Conservation (phyloP, 106 monocot species). For the Allium cepa region DNA sequence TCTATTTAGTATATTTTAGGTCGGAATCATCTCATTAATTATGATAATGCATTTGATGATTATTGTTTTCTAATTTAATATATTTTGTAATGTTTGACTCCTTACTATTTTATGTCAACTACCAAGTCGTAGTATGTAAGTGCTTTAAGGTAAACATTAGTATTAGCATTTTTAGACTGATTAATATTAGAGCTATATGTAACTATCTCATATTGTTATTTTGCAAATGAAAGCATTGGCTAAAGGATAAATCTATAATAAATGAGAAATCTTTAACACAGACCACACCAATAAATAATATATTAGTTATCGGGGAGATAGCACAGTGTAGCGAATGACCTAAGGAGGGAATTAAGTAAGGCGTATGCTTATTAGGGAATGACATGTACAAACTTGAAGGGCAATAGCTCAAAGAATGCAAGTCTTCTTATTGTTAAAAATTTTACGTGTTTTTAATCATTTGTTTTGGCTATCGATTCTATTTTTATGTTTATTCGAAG, state of each 20-base stretch:
- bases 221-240: no score
- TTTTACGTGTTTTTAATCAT: background rate
- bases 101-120: no score
- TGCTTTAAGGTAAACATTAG: no score
- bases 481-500: background rate
- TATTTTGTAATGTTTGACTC: no score
- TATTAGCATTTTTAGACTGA: no score
- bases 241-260: no score
- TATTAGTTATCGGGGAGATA: conserved; percentile 35
- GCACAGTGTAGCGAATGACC: conserved; percentile 16
- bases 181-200: no score
- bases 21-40: background rate
- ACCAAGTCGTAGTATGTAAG: background rate
- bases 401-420: conserved; percentile 42
- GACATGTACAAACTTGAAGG: conserved; percentile 30
- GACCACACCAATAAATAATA: conserved; percentile 16
- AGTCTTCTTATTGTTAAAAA: background rate
- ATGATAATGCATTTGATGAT: no score
- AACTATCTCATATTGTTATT: no score
- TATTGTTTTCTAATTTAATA: no score
- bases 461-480: background rate
- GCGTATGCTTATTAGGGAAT: conserved; percentile 6
- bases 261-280: background rate
- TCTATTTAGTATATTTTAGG: background rate
- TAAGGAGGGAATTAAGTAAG: no score